Evolutionary conservation across 129 eudicot species (phyloP).

Genomic region (Kitagawia praeruptora): DNA sequence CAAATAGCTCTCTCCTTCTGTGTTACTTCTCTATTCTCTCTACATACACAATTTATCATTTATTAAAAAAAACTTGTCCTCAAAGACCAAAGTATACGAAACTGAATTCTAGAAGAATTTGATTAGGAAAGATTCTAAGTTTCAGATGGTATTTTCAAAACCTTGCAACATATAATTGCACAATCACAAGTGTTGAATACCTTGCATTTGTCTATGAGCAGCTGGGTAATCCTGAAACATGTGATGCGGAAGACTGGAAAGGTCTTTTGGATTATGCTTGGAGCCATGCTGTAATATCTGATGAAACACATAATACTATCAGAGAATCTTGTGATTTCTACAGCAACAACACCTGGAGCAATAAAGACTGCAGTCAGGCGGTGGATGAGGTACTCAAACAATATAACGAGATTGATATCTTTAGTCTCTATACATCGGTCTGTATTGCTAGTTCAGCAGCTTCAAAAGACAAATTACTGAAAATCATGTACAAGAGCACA

Average conservation of each 20-base stretch:
- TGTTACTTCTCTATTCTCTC: too few relatives aligned
- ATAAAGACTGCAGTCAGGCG: slow-evolving; percentile 41
- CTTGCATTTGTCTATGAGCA: slow-evolving; percentile 12
- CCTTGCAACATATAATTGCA: background rate
- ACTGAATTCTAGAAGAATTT: background rate
- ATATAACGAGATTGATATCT: slow-evolving; percentile 77
- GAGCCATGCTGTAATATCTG: slow-evolving; percentile 97
- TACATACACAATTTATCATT: too few relatives aligned
- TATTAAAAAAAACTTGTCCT: background rate
- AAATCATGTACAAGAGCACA: slow-evolving; percentile 38
- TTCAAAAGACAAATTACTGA: slow-evolving; percentile 27
- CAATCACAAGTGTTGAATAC: background rate
- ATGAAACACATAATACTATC: slow-evolving; percentile 80
- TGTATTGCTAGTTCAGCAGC: slow-evolving; percentile 50
- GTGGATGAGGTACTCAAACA: slow-evolving; percentile 70
- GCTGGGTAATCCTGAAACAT: slow-evolving; percentile 94
- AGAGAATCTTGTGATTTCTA: slow-evolving; percentile 64
- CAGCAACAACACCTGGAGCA: slow-evolving; percentile 68
- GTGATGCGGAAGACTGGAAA: slow-evolving; percentile 89
- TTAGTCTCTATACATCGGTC: slow-evolving; percentile 79
- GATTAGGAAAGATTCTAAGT: background rate
- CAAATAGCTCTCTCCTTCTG: too few relatives aligned
- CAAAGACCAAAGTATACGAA: background rate
- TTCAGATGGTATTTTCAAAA: too few relatives aligned
- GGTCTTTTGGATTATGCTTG: slow-evolving; percentile 92